Evolutionary conservation across 768 basidiomycete species (phyloP), one percentile per base, ranked within the genome.

Genomic region (Calocera viscosa): DNA sequence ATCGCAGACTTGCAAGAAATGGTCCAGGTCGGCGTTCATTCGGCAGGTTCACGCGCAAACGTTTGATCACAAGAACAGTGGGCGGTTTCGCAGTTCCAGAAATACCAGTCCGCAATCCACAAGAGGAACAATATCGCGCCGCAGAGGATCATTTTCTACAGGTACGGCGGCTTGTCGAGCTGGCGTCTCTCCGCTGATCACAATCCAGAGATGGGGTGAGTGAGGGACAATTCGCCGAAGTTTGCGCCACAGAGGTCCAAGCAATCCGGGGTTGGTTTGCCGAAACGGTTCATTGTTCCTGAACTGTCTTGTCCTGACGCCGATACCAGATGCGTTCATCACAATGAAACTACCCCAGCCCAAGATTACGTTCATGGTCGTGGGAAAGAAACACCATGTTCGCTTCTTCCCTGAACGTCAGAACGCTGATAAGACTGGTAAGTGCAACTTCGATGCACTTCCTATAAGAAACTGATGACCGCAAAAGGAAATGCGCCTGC

Each of bases 331-430:
- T 32, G 53, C 53, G 5, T 60, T 60, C 53, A 32, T 8, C 14
- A 26, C 53, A 2, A 2, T 60, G 26, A 32, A 39, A 19, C 3
- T 38, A 12, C 2, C 3, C 7, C 34, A 24, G 40, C 64, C 49
- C 2, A 64, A 64, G 60, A 43, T 67, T 22, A 67, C 66, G 1
- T 67, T 65, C 64, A 49, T 67, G 35, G 64, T 67, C 38, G 67
- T 67, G 10, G 64, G 67, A 28, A 67, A 67, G 28, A 2, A 64
- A 7, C 67, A 67, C 33, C 67, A 67, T 34, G 43, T 67, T n/a
- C 65, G 67, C 2, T 67, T 67, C 64, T 67, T 67, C 64, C 67
- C 67, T 22, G 22, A 35, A 12, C 38, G 28, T n/a, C 11, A 8
- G 43, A 19, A 65, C 7, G 67, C 26, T n/a, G 63, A 64, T 40